Evolutionary conservation across 495 filamentous ascomycete species (phyloP).

Genomic region (Aspergillus nidulans): DNA sequence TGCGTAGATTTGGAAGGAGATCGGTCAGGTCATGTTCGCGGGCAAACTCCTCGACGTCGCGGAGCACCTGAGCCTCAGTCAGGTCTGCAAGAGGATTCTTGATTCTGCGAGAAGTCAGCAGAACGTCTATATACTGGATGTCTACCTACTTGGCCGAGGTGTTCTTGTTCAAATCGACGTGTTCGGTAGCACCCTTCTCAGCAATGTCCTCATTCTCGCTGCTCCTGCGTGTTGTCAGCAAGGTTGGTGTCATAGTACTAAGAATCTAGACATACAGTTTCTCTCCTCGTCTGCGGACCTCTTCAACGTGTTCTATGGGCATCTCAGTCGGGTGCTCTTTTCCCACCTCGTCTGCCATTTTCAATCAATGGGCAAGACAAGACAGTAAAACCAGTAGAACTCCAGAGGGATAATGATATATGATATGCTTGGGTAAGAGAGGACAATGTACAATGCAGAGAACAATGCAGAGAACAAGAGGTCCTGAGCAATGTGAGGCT

Average conservation of each 20-base stretch:
- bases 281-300: neutral
- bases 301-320: neutral
- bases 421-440: neutral
- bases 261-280: constrained; percentile 4
- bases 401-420: neutral
- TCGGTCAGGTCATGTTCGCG: constrained; percentile 40
- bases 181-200: constrained; percentile 32
- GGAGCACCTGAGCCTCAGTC: constrained; percentile 44
- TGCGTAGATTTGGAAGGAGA: constrained; percentile 46
- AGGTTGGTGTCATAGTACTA: neutral
- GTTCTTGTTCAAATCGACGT: constrained; percentile 50
- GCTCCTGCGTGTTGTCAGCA: constrained; percentile 11
- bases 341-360: constrained; percentile 9
- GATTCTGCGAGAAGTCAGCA: constrained; percentile 41
- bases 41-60: constrained; percentile 54
- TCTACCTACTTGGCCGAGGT: constrained; percentile 42
- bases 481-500: too few species aligned
- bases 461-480: too few species aligned
- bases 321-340: neutral
- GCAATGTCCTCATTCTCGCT: constrained; percentile 20
- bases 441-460: constrained; percentile 1
- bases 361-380: neutral
- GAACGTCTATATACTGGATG: neutral
- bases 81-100: constrained; percentile 59
- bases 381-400: neutral